A percentile compares a stretch with the other conserved stretches of the same genome.
phyloP scores from a whole-genome alignment of 192 early-diverging fungal genomes.

The Rhizoclosmatium sp. region DNA sequence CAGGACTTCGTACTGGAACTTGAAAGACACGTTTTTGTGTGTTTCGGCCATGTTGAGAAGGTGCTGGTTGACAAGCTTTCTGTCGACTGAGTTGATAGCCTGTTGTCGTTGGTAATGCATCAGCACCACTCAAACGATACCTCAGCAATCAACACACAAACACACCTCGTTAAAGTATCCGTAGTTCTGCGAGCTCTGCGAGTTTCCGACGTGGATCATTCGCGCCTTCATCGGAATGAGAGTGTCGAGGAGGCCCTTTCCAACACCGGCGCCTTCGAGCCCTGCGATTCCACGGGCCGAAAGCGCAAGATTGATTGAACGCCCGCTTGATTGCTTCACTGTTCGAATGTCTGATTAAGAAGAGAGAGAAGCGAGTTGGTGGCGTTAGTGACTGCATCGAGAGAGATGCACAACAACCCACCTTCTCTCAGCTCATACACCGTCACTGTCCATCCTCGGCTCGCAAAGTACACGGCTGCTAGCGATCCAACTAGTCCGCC shows the following conservation, averaged over 20 bases:
- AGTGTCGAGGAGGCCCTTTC: constrained; percentile 68
- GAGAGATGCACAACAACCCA: constrained; percentile 34
- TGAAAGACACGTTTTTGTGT: constrained; percentile 71
- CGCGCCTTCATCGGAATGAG: constrained; percentile 92
- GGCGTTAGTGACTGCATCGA: neutral
- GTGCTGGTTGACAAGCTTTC: constrained; percentile 80
- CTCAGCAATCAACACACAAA: neutral
- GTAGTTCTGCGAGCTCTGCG: constrained; percentile 82
- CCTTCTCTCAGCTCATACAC: constrained; percentile 86
- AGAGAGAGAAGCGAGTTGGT: neutral
- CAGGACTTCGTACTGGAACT: constrained; percentile 78
- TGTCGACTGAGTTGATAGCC: constrained; percentile 94
- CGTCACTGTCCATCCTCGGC: constrained; percentile 88
- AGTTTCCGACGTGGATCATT: constrained; percentile 85
- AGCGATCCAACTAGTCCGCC: constrained; percentile 89
- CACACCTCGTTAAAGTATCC: constrained; percentile 84
- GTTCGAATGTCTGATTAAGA: constrained; percentile 47
- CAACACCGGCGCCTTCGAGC: constrained; percentile 69
- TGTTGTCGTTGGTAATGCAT: constrained; percentile 36
- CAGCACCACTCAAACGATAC: neutral
- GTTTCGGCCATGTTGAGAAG: constrained; percentile 79
- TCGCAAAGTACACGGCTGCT: constrained; percentile 87
- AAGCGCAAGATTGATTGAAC: constrained; percentile 95
- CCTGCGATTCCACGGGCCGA: constrained; percentile 87
- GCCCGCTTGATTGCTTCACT: constrained; percentile 48